Percentiles rank a stretch among this genome's conserved stretches.
phyloP scores from a whole-genome alignment of 768 basidiomycete genomes.

The Hortiboletus campestris region DNA sequence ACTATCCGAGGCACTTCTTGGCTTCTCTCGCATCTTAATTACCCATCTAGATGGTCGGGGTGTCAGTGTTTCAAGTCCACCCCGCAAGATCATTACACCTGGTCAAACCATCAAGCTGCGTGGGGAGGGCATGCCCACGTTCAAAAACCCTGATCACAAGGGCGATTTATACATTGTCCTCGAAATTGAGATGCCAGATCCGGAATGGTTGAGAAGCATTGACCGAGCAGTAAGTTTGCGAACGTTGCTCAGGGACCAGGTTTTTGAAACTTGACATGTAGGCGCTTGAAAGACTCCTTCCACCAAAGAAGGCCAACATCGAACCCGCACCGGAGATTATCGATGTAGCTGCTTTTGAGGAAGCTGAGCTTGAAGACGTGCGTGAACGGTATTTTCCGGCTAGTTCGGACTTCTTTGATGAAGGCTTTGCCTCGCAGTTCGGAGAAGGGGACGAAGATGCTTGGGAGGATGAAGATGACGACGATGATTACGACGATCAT shows the following conservation, averaged over 20 bases:
- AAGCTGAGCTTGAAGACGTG: conserved; percentile 79
- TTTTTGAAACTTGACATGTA: conserved; percentile 30
- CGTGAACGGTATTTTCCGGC: conserved; percentile 76
- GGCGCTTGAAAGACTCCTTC: conserved; percentile 65
- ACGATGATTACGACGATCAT: conserved; percentile 48
- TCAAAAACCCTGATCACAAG: conserved; percentile 60
- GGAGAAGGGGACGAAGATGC: conserved; percentile 68
- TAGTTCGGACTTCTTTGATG: conserved; percentile 75
- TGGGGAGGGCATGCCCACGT: conserved; percentile 88
- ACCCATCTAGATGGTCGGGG: conserved; percentile 93
- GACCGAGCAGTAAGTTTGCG: conserved; percentile 51
- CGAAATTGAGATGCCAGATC: conserved; percentile 84
- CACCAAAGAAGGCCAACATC: conserved; percentile 73
- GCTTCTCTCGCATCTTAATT: conserved; percentile 89
- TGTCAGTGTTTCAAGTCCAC: conserved; percentile 72
- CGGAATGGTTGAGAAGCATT: conserved; percentile 68
- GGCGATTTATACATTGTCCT: conserved; percentile 84
- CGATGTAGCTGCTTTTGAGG: conserved; percentile 69
- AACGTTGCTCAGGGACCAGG: neutral
- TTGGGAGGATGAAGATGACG: conserved; percentile 71
- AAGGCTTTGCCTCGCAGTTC: conserved; percentile 66
- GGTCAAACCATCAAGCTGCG: conserved; percentile 72
- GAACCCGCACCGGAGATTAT: conserved; percentile 71
- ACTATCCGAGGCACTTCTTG: conserved; percentile 89
- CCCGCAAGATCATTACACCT: conserved; percentile 71